phyloP scores from a whole-genome alignment of 1,284 basidiomycete genomes.

The Rhodotorula sp. region DNA sequence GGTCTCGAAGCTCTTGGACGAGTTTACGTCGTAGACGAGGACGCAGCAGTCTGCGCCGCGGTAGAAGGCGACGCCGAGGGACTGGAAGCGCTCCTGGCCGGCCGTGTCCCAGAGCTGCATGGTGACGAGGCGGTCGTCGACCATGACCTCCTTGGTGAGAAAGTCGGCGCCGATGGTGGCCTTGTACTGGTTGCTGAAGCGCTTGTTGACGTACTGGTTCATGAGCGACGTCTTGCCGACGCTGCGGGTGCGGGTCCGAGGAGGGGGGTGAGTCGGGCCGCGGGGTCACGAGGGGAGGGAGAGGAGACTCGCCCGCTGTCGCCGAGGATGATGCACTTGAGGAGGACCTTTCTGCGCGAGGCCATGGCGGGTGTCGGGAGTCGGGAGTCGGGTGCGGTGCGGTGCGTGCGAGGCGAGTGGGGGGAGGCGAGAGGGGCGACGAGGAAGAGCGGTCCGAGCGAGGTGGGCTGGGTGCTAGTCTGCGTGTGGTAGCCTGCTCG shows the following conservation, averaged over 20 bases:
- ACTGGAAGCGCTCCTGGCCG: conserved; percentile 98
- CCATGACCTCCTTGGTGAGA: conserved; percentile 97
- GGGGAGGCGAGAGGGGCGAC: too few relatives aligned
- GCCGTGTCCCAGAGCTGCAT: conserved; percentile 99
- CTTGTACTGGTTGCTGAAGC: conserved; percentile 99
- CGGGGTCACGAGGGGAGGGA: conserved; percentile 16
- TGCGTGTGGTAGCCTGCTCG: too few relatives aligned
- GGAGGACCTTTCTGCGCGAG: conserved; percentile 71
- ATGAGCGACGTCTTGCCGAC: conserved; percentile 99
- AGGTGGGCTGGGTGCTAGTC: too few relatives aligned
- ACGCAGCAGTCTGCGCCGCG: conserved; percentile 99
- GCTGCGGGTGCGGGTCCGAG: conserved; percentile 54
- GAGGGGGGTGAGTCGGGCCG: neutral
- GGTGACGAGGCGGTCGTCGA: conserved; percentile 95
- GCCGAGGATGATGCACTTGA: conserved; percentile 98
- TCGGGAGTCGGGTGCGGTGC: too few relatives aligned
- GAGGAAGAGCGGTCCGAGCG: too few relatives aligned
- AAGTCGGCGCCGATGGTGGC: conserved; percentile 65
- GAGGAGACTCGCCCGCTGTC: conserved; percentile 69
- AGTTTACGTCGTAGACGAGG: conserved; percentile 98
- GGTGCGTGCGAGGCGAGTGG: neutral
- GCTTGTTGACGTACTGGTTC: conserved; percentile 99
- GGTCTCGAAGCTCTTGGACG: conserved; percentile 95
- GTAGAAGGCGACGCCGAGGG: conserved; percentile 97
- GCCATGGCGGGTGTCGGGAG: conserved; percentile 51